Conservation (phyloP, 257 asterid genomes). For the Solanum habrochaites region DNA sequence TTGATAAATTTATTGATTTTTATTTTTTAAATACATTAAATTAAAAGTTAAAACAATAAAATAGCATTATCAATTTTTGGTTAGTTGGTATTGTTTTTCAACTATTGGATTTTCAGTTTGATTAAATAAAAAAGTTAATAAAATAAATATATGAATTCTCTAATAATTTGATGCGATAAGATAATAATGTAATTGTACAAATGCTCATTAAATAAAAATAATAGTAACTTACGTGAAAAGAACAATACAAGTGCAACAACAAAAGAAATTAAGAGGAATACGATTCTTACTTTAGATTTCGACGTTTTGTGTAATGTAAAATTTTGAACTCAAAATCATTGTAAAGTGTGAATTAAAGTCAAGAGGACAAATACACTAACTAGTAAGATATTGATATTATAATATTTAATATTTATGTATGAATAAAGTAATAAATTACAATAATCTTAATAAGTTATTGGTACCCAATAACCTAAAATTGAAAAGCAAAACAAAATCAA, state of each 20-base stretch:
- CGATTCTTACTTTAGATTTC: too few species aligned
- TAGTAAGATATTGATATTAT: not conserved
- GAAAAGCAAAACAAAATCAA: not conserved
- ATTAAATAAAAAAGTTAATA: too few species aligned
- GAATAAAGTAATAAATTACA: too few species aligned
- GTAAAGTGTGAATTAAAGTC: not conserved
- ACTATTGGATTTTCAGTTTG: not conserved
- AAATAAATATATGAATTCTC: not conserved
- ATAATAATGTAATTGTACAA: not conserved
- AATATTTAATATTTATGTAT: too few species aligned
- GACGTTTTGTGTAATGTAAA: too few species aligned
- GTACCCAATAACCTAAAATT: not conserved
- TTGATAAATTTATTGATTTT: not conserved
- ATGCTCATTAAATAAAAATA: not conserved
- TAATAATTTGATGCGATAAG: not conserved
- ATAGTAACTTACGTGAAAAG: not conserved
- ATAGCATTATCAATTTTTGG: not conserved
- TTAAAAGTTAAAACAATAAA: too few species aligned
- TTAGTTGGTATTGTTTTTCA: not conserved
- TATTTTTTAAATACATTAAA: too few species aligned
- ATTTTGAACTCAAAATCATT: not conserved
- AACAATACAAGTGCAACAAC: not conserved
- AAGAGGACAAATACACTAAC: not conserved
- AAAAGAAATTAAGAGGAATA: not conserved
- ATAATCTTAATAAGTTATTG: not conserved